Evolutionary conservation across 2,329 filamentous ascomycete genomes (phyloP), one percentile per base, ranked within the genome.

Genomic region (Monilinia vaccinii-corymbosi): DNA sequence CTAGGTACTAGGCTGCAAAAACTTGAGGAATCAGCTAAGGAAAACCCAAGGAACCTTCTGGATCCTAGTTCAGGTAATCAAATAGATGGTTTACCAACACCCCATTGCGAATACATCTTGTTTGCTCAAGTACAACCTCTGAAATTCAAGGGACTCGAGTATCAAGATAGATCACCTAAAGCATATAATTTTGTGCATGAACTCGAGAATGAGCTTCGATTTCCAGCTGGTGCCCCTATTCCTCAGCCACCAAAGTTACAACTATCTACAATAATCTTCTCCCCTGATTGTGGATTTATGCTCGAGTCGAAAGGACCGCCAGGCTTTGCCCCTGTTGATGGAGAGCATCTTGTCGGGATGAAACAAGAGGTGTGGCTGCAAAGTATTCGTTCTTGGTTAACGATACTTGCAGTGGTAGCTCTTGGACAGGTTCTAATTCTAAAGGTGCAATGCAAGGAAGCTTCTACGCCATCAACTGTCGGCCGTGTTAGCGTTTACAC

Each of bases 71-170:
- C 84, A 3, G 82, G 87, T 11, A 36, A 36, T 63, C 83, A 78
- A 7, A 75, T 80, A 13, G 79, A 81, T 25, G 85, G 87, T 62
- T 75, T 80, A 13, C 81, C 84, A 21, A 74, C 80, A 38, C 90
- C 91, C 0, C 88, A 89, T 67, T 99, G 94, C 78, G 94, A 99
- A 73, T 91, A 91, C 69, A 77, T 99, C 53, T 76, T 96, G 58
- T 97, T 92, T 72, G 77, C 93, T 34, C 94, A 97, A 71, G 79
- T 93, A 45, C 80, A 88, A 63, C 60, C 69, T 31, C 36, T 69
- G 42, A 59, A 62, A 50, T 42, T 61, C 5, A 60, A 61, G 31
- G 38, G 55, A 13, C 44, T 61, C 72, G 51, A 55, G 40, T 55
- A 55, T 23, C 2, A 68, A 73, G 51, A 72, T 72, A 47, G 70